Evolutionary conservation across 2,329 filamentous ascomycete genomes (phyloP).

Genomic region (Aureobasidium pullulans): DNA sequence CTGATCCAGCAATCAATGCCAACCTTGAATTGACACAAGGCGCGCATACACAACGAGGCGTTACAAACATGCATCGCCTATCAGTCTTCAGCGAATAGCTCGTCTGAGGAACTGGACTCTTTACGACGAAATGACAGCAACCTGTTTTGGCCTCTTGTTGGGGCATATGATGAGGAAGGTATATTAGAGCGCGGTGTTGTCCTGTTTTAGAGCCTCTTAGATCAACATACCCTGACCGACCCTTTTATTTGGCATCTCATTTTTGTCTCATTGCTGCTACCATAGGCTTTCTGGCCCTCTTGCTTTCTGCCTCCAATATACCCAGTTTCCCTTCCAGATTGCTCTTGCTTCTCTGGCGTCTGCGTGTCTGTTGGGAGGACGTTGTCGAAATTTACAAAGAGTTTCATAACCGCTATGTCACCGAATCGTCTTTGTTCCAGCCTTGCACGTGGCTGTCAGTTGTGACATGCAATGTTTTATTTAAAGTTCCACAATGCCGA

Average conservation of each 20-base stretch:
- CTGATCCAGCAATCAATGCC: neutral
- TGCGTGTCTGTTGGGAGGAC: neutral
- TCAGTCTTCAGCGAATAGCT: neutral
- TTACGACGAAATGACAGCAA: constrained; percentile 12
- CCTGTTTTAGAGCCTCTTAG: constrained; percentile 11
- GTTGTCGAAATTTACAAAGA: neutral
- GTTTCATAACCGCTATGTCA: neutral
- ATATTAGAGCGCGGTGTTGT: constrained; percentile 13
- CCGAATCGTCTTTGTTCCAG: neutral
- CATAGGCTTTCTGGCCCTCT: neutral
- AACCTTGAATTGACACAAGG: neutral
- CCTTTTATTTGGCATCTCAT: neutral
- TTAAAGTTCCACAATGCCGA: constrained; percentile 1
- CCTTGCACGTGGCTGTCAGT: neutral
- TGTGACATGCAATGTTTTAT: neutral
- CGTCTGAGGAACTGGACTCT: neutral
- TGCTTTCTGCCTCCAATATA: constrained; percentile 3
- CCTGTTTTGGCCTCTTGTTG: constrained; percentile 9
- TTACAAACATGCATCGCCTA: neutral
- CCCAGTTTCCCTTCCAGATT: neutral
- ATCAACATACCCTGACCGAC: constrained; percentile 4
- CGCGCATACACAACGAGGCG: neutral
- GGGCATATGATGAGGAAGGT: constrained; percentile 4
- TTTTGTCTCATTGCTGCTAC: neutral
- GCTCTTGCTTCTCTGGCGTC: neutral